Conservation (phyloP, 2,329 filamentous ascomycete genomes). For the Neonectria punicea region DNA sequence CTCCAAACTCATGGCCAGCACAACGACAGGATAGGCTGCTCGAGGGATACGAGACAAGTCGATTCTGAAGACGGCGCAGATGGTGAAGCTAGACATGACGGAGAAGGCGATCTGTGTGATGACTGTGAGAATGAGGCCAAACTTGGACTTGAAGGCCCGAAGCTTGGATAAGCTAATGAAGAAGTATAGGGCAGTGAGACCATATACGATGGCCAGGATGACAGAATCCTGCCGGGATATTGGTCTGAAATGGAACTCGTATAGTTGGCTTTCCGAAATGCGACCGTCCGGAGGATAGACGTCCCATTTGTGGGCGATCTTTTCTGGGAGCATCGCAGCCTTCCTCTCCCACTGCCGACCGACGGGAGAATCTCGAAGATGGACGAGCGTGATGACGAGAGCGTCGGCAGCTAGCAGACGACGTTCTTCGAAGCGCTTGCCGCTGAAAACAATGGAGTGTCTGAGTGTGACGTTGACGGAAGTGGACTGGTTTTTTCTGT, state of each 20-base stretch:
- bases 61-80: conserved; percentile 80
- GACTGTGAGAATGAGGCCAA: conserved; percentile 78
- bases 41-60: conserved; percentile 80
- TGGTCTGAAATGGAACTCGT: conserved; percentile 82
- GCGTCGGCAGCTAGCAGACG: conserved; percentile 78
- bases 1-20: conserved; percentile 80
- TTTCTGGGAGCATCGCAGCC: conserved; percentile 62
- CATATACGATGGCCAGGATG: conserved; percentile 73
- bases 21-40: conserved; percentile 80
- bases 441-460: conserved; percentile 83
- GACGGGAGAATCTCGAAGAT: conserved; percentile 72
- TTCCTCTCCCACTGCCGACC: conserved; percentile 73
- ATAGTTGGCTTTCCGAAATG: conserved; percentile 68
- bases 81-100: conserved; percentile 81
- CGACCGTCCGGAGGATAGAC: conserved; percentile 71
- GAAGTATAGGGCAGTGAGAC: conserved; percentile 72
- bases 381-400: conserved; percentile 80
- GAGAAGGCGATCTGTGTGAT: conserved; percentile 76
- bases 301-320: conserved; percentile 66
- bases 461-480: conserved; percentile 78
- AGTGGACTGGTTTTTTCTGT: conserved; percentile 68
- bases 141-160: conserved; percentile 78
- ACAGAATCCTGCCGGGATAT: conserved; percentile 74
- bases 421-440: conserved; percentile 78
- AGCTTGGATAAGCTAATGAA: conserved; percentile 74